Evolutionary conservation across 345 rosid genomes (phyloP), one percentile per base, ranked within the genome.

Genomic region (Gossypium raimondii): DNA sequence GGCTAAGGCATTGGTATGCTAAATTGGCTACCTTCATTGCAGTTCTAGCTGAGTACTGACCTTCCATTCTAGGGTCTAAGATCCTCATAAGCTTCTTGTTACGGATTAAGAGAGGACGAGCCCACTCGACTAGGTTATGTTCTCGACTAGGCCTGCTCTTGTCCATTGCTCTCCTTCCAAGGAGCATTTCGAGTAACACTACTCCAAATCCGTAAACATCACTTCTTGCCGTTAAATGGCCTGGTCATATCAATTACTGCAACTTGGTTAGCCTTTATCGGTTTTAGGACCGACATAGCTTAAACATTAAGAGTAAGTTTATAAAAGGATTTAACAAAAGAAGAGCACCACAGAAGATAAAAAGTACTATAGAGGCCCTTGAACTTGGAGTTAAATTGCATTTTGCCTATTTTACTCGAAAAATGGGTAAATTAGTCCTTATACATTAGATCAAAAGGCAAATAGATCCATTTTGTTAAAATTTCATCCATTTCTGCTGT

Each of bases 71-170:
- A 53, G 93, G 98, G 81, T 95, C 99, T 73, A 95, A 75, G 78
- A 95, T 95, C 86, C 90, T 88, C 58, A 89, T 80, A 78, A 90
- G 87, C 89, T 95, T 95, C 84, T 88, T 95, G 62, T 92, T 93
- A 73, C 93, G 84, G 79, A 90, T 90, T 82, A 95, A 65, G 66
- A 95, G 82, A 1, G 98, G 99, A 38, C 97, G 85, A 1, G 98
- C 99, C 99, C 99, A 93, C 68, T 95, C 99, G 22, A 95, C 99
- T 66, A 95, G 81, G 85, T 93, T 95, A 83, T 93, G 97, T 81
- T 95, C 99, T 77, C 90, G 85, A 81, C 97, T 90, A 67, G 99
- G 94, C 74, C 97, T 86, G 81, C 93, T 86, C 85, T 93, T 93
- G 87, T 96, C 99, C 90, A 96, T 82, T 4, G 98, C 99, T 70